phyloP scores from a whole-genome alignment of 345 rosid genomes.

The Eutrema yunnanense region DNA sequence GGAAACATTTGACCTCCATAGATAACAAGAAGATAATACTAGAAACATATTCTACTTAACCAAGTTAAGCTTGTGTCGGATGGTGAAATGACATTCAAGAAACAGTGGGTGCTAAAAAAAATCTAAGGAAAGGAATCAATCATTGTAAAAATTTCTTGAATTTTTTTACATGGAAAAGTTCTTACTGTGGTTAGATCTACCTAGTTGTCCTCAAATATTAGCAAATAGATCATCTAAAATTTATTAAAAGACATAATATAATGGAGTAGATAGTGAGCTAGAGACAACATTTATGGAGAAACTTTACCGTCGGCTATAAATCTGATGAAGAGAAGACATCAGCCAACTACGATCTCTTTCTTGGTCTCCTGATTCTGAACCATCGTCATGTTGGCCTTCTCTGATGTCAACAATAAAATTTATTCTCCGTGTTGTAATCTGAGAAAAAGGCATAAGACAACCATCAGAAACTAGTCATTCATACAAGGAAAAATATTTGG shows the following conservation, averaged over 20 bases:
- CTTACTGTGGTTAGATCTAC: not conserved
- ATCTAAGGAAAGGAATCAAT: not conserved
- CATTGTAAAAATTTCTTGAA: no score
- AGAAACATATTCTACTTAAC: no score
- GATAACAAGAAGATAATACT: no score
- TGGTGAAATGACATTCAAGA: not conserved
- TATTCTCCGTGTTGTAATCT: slow-evolving; percentile 85
- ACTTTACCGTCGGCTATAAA: slow-evolving; percentile 77
- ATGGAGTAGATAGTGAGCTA: not conserved
- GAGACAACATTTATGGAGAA: not conserved
- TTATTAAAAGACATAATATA: not conserved
- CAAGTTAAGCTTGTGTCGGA: no score
- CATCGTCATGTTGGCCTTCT: slow-evolving; percentile 34
- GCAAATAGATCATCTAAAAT: not conserved
- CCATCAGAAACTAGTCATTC: not conserved
- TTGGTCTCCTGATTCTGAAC: slow-evolving; percentile 34
- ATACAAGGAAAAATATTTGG: not conserved
- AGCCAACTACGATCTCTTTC: slow-evolving; percentile 80
- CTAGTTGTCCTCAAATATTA: not conserved
- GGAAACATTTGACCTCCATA: no score
- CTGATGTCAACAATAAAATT: slow-evolving; percentile 67
- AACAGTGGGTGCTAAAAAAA: not conserved
- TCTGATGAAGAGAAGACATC: slow-evolving; percentile 81
- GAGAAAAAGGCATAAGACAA: slow-evolving; percentile 15
- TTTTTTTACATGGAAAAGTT: no score